A percentile compares a stretch with the other conserved stretches of the same genome.
These are phyloP conservation scores for Grammothele lineata DNA, from an alignment of 768 basidiomycete species.

Conservation along the genomic window DNA sequence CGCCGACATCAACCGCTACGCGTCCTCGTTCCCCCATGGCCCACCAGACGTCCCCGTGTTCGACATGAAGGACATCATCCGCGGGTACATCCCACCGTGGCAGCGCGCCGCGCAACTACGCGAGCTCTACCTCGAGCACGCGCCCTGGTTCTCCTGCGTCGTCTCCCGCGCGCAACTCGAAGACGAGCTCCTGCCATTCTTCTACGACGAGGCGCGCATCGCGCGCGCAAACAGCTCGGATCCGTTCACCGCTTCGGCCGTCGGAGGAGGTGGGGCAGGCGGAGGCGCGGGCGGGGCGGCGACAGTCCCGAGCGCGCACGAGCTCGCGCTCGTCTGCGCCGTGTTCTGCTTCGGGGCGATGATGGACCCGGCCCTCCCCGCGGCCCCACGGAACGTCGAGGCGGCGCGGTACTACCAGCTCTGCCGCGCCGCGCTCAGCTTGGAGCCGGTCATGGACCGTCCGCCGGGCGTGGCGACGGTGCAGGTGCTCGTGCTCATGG, in stretches of 20 bases:
- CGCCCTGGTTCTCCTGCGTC: conserved; percentile 77
- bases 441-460: conserved; percentile 66
- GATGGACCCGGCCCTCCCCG: conserved; percentile 25
- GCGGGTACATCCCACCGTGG: conserved; percentile 54
- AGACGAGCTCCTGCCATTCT: conserved; percentile 57
- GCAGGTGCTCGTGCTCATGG: conserved; percentile 63
- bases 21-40: conserved; percentile 49
- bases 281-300: not conserved
- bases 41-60: conserved; percentile 30
- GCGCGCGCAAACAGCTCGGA: conserved; percentile 28
- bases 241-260: not conserved
- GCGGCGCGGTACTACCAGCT: conserved; percentile 47
- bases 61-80: conserved; percentile 43
- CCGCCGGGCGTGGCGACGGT: conserved; percentile 70
- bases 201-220: conserved; percentile 52
- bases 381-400: conserved; percentile 37
- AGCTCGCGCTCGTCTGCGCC: conserved; percentile 30
- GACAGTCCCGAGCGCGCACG: conserved; percentile 35
- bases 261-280: too few species aligned
- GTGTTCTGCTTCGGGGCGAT: conserved; percentile 30
- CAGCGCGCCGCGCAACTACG: conserved; percentile 52
- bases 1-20: conserved; percentile 18
- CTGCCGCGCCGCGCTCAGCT: conserved; percentile 57
- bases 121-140: conserved; percentile 72
- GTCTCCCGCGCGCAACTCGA: conserved; percentile 61